Evolutionary conservation across 148 eudicot species (phyloP).

Genomic region (Chenopodium quinoa): DNA sequence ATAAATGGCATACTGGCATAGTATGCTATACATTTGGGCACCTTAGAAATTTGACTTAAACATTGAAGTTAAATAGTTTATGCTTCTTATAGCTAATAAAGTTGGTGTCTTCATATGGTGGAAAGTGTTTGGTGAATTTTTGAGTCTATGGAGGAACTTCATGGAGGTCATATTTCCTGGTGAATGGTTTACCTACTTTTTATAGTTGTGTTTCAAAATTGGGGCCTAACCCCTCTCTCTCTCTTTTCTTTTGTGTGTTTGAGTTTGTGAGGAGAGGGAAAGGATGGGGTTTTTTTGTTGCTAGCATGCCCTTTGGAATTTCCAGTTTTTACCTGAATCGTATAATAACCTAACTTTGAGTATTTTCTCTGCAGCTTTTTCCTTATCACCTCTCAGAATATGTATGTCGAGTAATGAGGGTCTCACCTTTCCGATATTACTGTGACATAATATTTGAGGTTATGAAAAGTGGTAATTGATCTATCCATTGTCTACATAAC

Average conservation of each 20-base stretch:
- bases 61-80: neutral
- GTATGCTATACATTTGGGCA: neutral
- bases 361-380: conserved; percentile 67
- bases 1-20: too few species aligned
- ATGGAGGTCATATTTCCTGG: neutral
- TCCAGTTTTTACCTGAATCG: neutral
- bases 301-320: conserved; percentile 9
- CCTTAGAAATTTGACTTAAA: neutral
- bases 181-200: neutral
- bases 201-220: neutral
- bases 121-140: neutral
- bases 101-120: neutral
- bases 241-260: neutral
- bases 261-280: neutral
- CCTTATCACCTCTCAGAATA: conserved; percentile 98
- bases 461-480: conserved; percentile 83
- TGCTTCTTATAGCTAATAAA: neutral
- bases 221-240: too few species aligned
- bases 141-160: neutral
- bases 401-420: conserved; percentile 94
- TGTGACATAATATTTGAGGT: conserved; percentile 96
- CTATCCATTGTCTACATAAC: conserved; percentile 9
- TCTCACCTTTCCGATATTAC: conserved; percentile 94
- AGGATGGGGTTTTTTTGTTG: neutral
- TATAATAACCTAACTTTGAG: conserved; percentile 3